Conservation (phyloP, 2,329 filamentous ascomycete species). For the Beauveria scarabaeidicola region DNA sequence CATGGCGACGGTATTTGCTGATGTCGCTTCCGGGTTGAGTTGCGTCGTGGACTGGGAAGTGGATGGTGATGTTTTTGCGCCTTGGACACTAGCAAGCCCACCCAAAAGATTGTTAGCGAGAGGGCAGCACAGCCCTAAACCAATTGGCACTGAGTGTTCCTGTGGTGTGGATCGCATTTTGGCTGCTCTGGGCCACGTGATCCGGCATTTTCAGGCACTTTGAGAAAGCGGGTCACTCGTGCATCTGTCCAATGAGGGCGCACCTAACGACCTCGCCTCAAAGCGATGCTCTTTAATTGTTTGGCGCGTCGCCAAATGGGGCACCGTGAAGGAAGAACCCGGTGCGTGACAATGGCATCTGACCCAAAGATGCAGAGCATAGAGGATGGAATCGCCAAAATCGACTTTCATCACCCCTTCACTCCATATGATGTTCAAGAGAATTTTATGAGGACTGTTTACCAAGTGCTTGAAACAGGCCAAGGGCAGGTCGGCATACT, state of each 20-base stretch:
- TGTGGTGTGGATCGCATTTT: neutral
- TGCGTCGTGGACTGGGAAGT: constrained; percentile 24
- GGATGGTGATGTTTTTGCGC: constrained; percentile 32
- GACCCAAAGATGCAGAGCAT: constrained; percentile 15
- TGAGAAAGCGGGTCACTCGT: neutral
- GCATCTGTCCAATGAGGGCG: neutral
- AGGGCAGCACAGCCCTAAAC: constrained; percentile 36
- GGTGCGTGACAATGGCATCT: constrained; percentile 14
- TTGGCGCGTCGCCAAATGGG: constrained; percentile 1
- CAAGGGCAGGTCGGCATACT: constrained; percentile 77
- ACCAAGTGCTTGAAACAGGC: constrained; percentile 62
- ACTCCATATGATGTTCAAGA: constrained; percentile 80
- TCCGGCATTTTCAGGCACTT: constrained; percentile 4
- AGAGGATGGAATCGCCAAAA: constrained; percentile 19
- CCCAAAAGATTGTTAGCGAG: constrained; percentile 30
- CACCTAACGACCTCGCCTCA: neutral
- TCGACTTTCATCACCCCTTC: constrained; percentile 79
- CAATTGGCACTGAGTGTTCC: constrained; percentile 10
- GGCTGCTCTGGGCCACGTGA: constrained; percentile 23
- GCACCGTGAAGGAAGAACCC: neutral
- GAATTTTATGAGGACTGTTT: constrained; percentile 79
- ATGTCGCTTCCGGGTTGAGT: constrained; percentile 34
- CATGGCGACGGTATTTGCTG: constrained; percentile 47
- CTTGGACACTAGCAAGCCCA: constrained; percentile 20
- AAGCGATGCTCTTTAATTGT: neutral